phyloP scores from a whole-genome alignment of 306 rosid species.

The Boehmeria nivea region DNA sequence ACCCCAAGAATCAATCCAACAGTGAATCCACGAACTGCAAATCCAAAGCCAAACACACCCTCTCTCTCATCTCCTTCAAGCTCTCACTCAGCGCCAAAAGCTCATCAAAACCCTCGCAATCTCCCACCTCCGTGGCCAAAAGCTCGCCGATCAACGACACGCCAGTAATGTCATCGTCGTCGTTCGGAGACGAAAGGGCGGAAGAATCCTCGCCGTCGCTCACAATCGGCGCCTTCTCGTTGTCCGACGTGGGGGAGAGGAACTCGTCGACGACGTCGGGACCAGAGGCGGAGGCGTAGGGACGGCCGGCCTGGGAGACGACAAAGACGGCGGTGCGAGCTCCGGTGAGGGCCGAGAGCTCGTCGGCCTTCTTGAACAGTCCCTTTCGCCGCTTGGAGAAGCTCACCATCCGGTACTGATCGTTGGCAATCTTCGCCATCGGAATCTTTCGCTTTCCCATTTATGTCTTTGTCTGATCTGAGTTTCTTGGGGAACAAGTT shows the following conservation, averaged over 20 bases:
- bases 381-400: conserved; percentile 4
- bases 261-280: neutral
- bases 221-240: neutral
- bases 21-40: neutral
- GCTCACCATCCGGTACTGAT: neutral
- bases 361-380: conserved; percentile 3
- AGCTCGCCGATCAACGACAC: neutral
- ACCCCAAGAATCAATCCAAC: neutral
- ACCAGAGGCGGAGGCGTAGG: neutral
- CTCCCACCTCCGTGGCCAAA: neutral
- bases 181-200: neutral
- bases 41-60: neutral
- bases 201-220: neutral
- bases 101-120: neutral
- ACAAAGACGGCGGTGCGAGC: conserved; percentile 1
- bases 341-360: neutral
- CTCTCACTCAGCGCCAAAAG: conserved; percentile 1
- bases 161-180: neutral
- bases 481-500: neutral
- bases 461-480: neutral
- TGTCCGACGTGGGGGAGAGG: neutral
- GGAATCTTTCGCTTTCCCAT: conserved; percentile 3
- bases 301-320: neutral
- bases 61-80: neutral
- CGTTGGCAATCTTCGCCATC: neutral